Evolutionary conservation across 2,329 filamentous ascomycete genomes (phyloP), one percentile per base, ranked within the genome.

Genomic region (Aureobasidium sp.): DNA sequence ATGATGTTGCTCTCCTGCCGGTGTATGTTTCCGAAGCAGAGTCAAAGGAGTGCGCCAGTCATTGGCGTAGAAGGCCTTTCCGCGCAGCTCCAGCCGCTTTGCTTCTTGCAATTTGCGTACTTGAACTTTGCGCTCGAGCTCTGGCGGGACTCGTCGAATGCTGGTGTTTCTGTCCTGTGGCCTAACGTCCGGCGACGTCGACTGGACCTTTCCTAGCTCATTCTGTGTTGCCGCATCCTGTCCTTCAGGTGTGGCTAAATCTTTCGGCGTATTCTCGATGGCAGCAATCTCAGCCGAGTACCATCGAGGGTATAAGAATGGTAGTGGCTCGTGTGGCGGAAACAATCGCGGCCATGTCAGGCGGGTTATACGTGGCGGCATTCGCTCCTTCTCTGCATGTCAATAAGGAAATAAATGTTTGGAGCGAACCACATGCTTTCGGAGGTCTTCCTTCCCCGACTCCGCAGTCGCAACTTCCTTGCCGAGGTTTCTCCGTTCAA

Each of bases 31-130:
- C 1, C 58, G 51, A 1, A 67, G 51, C 27, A 54, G 38, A 47
- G 23, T 40, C 25, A 67, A 16, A 2, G 65, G 48, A 4, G 58
- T 56, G 3, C 38, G 59, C 65, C 65, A 67, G 38, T 67, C 65
- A 1, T 67, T 29, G 16, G 54, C 33, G 13, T 53, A 58, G 15
- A 36, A 53, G 36, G 23, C 10, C 45, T 65, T 65, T 27, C 42
- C 27, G 16, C 45, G 53, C 47, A 60, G 18, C 33, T 53, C 25
- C 9, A 9, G 20, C 15, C 63, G 43, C 29, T 60, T 50, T 20
- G n/a, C 60, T 20, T 59, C 63, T 36, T 60, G 2, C 43, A 42
- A 16, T 15, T 38, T 18, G 15, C 38, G 36, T 8, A 36, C 13
- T 23, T 53, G 13, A 7, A 23, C n/a, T 27, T 38, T 45, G 11